These are phyloP conservation scores for Colletotrichum theobromicola DNA, from an alignment of 2,329 filamentous ascomycete species.

Conservation along the genomic window DNA sequence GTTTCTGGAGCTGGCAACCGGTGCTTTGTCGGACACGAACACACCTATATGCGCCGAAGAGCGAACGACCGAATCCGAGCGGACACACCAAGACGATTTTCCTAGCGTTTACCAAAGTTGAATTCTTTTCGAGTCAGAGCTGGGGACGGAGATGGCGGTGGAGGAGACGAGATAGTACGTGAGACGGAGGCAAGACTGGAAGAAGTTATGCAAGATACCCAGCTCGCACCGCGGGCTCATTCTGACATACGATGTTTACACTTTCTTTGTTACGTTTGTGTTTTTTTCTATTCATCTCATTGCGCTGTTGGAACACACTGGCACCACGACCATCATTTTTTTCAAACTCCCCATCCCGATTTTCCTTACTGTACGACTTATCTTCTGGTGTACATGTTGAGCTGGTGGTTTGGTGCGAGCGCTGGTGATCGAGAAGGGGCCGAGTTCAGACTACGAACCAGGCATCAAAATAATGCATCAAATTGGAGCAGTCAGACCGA, in stretches of 20 bases:
- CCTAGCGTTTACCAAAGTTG: slow-evolving; percentile 26
- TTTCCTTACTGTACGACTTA: slow-evolving; percentile 14
- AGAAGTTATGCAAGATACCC: slow-evolving; percentile 43
- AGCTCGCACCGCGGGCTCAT: slow-evolving; percentile 41
- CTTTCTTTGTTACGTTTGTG: slow-evolving; percentile 18
- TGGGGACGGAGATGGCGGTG: slow-evolving; percentile 23
- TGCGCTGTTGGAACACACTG: slow-evolving; percentile 13
- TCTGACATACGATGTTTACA: slow-evolving; percentile 33
- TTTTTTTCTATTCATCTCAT: slow-evolving; percentile 8
- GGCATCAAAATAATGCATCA: not conserved
- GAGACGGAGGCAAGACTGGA: slow-evolving; percentile 18
- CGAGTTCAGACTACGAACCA: not conserved
- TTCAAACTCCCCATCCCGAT: not conserved
- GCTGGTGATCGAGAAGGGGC: not conserved
- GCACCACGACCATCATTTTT: not conserved
- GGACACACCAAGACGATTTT: slow-evolving; percentile 22
- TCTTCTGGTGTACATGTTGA: slow-evolving; percentile 16
- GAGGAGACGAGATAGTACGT: not conserved
- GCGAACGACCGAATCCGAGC: slow-evolving; percentile 25
- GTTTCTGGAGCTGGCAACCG: slow-evolving; percentile 16
- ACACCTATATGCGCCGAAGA: slow-evolving; percentile 21
- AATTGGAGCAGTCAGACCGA: not conserved
- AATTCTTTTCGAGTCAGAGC: slow-evolving; percentile 25
- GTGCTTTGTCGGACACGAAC: slow-evolving; percentile 6
- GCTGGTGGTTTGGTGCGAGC: slow-evolving; percentile 1